Percentiles rank a stretch among this genome's conserved stretches.
Conservation (phyloP, 176 grass and related monocot species). For the Zizania latifolia region DNA sequence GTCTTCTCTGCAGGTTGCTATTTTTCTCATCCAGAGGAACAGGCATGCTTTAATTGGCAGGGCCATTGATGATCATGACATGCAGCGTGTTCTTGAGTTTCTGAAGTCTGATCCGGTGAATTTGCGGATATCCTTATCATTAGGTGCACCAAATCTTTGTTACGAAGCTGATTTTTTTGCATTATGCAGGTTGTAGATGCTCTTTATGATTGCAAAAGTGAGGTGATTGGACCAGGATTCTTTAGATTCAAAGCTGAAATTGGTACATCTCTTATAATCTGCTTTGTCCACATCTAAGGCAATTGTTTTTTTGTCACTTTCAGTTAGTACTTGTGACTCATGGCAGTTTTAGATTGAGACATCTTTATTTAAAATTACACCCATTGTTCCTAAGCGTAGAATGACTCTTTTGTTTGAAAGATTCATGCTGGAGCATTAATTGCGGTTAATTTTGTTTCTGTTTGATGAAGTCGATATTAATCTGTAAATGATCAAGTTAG, state of each 20-base stretch:
- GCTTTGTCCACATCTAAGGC: neutral
- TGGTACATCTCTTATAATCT: slow-evolving; percentile 43
- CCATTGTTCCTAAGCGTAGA: neutral
- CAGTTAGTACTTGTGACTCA: neutral
- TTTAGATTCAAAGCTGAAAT: slow-evolving; percentile 99
- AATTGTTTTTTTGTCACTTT: slow-evolving; percentile 2
- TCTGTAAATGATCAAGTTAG: neutral
- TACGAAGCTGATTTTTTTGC: slow-evolving; percentile 23
- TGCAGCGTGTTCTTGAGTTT: slow-evolving; percentile 88
- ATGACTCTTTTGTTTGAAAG: neutral
- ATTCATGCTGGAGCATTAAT: neutral
- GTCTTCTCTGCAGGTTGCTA: slow-evolving; percentile 62
- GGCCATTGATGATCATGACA: slow-evolving; percentile 97
- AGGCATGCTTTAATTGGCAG: slow-evolving; percentile 94
- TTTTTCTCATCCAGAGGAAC: slow-evolving; percentile 99
- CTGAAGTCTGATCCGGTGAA: slow-evolving; percentile 92
- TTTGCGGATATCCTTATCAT: slow-evolving; percentile 1
- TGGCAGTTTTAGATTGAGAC: neutral
- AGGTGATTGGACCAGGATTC: slow-evolving; percentile 98
- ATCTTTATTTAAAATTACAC: neutral
- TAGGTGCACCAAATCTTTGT: neutral
- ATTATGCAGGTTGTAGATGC: slow-evolving; percentile 85
- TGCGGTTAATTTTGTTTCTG: neutral
- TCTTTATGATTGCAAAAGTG: slow-evolving; percentile 97
- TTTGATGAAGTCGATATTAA: neutral